These are phyloP conservation scores for Nymphaea colorata DNA, from an alignment of 164 flowering plant species.

Conservation along the genomic window DNA sequence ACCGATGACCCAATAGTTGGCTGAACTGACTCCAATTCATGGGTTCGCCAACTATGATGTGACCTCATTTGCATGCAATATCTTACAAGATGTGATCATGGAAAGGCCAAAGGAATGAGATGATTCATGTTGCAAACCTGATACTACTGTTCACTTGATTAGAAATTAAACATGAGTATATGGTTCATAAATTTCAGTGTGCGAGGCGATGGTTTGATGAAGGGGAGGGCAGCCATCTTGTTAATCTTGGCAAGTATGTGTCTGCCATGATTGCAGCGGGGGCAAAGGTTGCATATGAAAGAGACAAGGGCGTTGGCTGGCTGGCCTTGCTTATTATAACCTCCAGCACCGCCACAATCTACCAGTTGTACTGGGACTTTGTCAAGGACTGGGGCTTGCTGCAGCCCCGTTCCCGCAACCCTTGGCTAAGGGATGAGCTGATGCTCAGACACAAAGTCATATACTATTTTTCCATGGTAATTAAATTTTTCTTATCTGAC, in stretches of 20 bases:
- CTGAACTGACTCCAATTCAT: too few relatives aligned
- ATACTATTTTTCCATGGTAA: conserved; percentile 94
- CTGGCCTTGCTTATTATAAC: conserved; percentile 53
- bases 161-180: neutral
- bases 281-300: conserved; percentile 87
- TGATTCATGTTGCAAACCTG: too few relatives aligned
- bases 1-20: too few relatives aligned
- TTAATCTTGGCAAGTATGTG: conserved; percentile 88
- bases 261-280: conserved; percentile 99
- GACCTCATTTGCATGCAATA: too few relatives aligned
- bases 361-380: conserved; percentile 97
- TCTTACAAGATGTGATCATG: too few relatives aligned
- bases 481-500: conserved; percentile 3
- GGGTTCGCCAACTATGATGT: too few relatives aligned
- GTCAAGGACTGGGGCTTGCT: conserved; percentile 98
- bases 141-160: neutral
- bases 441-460: conserved; percentile 75
- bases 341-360: conserved; percentile 82
- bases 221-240: conserved; percentile 69
- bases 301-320: conserved; percentile 51
- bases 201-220: conserved; percentile 97
- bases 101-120: too few relatives aligned
- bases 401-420: conserved; percentile 70
- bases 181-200: conserved; percentile 38
- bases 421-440: conserved; percentile 86